phyloP scores from a whole-genome alignment of 1,284 basidiomycete genomes.

The Ceratobasidium sp. region DNA sequence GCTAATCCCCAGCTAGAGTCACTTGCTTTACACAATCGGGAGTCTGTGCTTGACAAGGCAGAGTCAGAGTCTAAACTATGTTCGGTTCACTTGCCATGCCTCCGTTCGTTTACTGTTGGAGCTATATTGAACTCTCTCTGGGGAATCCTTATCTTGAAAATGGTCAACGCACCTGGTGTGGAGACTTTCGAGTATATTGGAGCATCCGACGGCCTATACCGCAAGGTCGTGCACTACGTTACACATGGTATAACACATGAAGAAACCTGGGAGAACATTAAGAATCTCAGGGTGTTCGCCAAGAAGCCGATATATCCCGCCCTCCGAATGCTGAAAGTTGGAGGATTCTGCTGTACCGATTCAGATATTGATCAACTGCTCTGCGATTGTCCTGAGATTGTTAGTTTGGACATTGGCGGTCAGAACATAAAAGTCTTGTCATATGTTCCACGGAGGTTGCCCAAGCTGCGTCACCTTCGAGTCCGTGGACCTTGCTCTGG shows the following conservation, averaged over 20 bases:
- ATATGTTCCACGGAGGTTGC: background rate
- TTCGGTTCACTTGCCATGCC: background rate
- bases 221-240: background rate
- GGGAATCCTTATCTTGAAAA: background rate
- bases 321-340: background rate
- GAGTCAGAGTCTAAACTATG: background rate
- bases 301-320: background rate
- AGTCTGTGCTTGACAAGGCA: background rate
- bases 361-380: background rate
- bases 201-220: background rate
- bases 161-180: constrained; percentile 12
- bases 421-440: background rate
- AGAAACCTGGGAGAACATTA: background rate
- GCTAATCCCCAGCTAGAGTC: constrained; percentile 14
- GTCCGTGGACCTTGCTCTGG: background rate
- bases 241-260: background rate
- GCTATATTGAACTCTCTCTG: background rate
- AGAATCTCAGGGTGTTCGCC: background rate
- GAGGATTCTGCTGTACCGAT: background rate
- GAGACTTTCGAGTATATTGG: constrained; percentile 7
- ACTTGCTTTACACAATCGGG: background rate
- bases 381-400: background rate
- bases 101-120: constrained; percentile 4
- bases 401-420: background rate
- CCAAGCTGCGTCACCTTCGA: background rate